Conservation (phyloP, 2,329 filamentous ascomycete genomes). For the Blastomyces silverae region DNA sequence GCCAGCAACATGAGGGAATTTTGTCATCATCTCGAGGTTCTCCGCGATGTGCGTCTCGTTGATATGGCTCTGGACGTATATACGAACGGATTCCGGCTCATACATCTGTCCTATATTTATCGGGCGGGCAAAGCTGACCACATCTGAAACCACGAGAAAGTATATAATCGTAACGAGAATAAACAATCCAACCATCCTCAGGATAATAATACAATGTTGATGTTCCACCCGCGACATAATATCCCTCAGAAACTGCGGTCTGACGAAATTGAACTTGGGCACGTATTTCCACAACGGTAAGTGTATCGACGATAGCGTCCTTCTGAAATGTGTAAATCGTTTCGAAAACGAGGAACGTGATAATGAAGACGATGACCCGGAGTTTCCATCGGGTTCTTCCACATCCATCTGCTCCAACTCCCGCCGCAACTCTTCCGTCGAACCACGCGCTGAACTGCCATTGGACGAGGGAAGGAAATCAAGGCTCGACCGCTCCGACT, state of each 20-base stretch:
- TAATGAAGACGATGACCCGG: slow-evolving; percentile 20
- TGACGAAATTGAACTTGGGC: slow-evolving; percentile 35
- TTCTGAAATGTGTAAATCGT: slow-evolving; percentile 50
- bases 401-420: slow-evolving; percentile 89
- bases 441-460: slow-evolving; percentile 48
- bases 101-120: slow-evolving; percentile 64
- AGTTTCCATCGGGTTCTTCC: slow-evolving; percentile 53
- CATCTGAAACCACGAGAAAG: slow-evolving; percentile 74
- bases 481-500: slow-evolving; percentile 63
- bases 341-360: slow-evolving; percentile 46
- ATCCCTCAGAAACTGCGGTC: slow-evolving; percentile 34
- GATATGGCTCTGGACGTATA: slow-evolving; percentile 65
- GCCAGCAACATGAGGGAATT: slow-evolving; percentile 86
- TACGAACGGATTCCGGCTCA: slow-evolving; percentile 73
- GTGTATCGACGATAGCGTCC: slow-evolving; percentile 52
- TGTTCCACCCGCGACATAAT: slow-evolving; percentile 37
- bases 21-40: slow-evolving; percentile 68
- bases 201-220: slow-evolving; percentile 59
- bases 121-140: slow-evolving; percentile 63
- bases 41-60: slow-evolving; percentile 63
- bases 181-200: slow-evolving; percentile 66
- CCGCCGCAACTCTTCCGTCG: slow-evolving; percentile 61
- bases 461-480: slow-evolving; percentile 50
- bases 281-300: slow-evolving; percentile 46
- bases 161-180: slow-evolving; percentile 74